These are phyloP conservation scores for Castanea mollissima DNA, from an alignment of 306 rosid genomes.

Conservation along the genomic window DNA sequence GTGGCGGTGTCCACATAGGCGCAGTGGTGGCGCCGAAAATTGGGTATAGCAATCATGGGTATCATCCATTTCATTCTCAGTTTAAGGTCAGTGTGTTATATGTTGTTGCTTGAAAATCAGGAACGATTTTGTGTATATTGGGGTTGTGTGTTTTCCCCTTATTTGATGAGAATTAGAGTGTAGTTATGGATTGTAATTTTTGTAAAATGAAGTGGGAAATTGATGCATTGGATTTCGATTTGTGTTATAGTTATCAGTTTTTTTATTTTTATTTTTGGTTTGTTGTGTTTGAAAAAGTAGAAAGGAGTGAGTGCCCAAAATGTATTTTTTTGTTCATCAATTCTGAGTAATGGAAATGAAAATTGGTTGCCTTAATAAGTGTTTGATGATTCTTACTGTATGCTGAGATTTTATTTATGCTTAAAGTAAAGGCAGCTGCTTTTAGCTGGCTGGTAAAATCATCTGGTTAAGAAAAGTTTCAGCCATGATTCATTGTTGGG, in stretches of 20 bases:
- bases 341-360: slow-evolving; percentile 3
- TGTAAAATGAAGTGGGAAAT: slow-evolving; percentile 5
- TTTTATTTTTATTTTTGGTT: background rate
- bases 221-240: slow-evolving; percentile 28
- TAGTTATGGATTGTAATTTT: slow-evolving; percentile 36
- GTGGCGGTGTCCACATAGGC: slow-evolving; percentile 8
- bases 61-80: slow-evolving; percentile 96
- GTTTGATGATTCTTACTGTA: background rate
- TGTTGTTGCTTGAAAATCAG: slow-evolving; percentile 35
- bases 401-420: background rate
- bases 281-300: slow-evolving; percentile 12
- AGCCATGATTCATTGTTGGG: background rate
- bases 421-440: slow-evolving; percentile 10
- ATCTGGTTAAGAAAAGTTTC: background rate
- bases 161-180: slow-evolving; percentile 35
- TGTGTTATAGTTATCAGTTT: background rate
- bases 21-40: slow-evolving; percentile 42
- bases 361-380: slow-evolving; percentile 1
- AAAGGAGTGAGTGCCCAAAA: slow-evolving; percentile 9
- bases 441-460: slow-evolving; percentile 1
- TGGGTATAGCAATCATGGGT: slow-evolving; percentile 82
- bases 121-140: slow-evolving; percentile 24
- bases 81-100: slow-evolving; percentile 84
- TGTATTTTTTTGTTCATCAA: background rate
- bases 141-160: slow-evolving; percentile 42